Conservation (phyloP, 129 eudicot species). For the Tanacetum coccineum region DNA sequence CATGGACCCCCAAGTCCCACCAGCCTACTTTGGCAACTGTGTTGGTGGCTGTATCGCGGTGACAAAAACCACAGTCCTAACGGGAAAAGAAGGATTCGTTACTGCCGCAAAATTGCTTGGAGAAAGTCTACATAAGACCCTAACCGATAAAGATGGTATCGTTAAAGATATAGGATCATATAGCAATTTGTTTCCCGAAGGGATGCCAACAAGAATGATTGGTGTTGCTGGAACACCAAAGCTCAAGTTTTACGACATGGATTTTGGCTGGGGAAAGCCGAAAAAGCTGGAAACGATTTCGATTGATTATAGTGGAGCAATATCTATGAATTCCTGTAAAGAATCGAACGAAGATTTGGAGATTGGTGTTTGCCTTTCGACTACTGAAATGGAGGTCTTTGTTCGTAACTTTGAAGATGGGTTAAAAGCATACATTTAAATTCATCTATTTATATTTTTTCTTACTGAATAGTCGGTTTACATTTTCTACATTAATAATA, state of each 20-base stretch:
- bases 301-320: constrained; percentile 7
- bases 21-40: constrained; percentile 22
- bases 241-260: constrained; percentile 12
- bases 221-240: constrained; percentile 19
- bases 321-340: constrained; percentile 18
- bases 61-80: background rate
- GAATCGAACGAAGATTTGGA: constrained; percentile 30
- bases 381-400: constrained; percentile 29
- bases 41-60: constrained; percentile 10
- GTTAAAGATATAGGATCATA: background rate
- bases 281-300: constrained; percentile 20
- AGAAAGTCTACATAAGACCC: constrained; percentile 5
- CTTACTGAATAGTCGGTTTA: background rate
- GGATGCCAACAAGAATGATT: constrained; percentile 7
- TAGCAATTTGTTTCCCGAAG: background rate
- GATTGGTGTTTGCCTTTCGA: constrained; percentile 33
- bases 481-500: too few relatives aligned
- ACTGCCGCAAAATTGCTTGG: constrained; percentile 12
- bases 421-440: constrained; percentile 17
- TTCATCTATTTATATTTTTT: background rate
- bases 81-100: background rate
- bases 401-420: constrained; percentile 25
- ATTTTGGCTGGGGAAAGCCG: constrained; percentile 29
- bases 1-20: constrained; percentile 20
- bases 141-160: constrained; percentile 10